Base-by-base conservation (phyloP, 768 basidiomycete species). In the Fomitopsis serialis region DNA sequence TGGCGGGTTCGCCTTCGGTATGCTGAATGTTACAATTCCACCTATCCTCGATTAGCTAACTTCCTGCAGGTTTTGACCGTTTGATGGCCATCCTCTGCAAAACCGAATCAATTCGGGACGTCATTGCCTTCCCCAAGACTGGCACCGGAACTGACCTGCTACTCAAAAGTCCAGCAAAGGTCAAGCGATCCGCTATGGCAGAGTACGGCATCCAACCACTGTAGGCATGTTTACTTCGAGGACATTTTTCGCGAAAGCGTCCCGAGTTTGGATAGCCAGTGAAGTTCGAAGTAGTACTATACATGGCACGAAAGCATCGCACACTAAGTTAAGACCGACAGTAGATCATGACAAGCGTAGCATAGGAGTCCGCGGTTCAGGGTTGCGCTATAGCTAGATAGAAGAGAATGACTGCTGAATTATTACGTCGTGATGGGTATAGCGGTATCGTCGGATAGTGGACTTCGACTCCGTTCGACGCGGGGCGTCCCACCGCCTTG, bases 121-220 rank as follows among this genome's bases (percentile, higher is more conserved):
- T 98, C 58, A 96, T 98, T 59, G 95, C 95, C 19, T 98, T 98
- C 74, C 95, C 95, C 9, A 98, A 98, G 75, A 87, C 89, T 8
- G 81, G 83, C 37, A 80, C 73, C 54, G 94, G 95, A 5, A 79
- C 83, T 22, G 95, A 98, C 70, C 80, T 85, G 42, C 81, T 96
- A 36, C 94, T 97, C 77, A 87, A 83, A 70, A 92, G 92, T 69
- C 95, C 95, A 37, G 83, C 89, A 12, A 61, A 78, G 17, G 75
- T 84, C 52, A 63, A 66, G 52, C 65, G 70, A 22, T 75, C 79
- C 32, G 72, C 79, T 32, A 70, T 92, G 50, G 61, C 74, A 58
- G 80, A 86, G 64, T 91, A 90, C 67, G 81, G 82, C 59, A 76
- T 90, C 58, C 73, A 70, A 62, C 65, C 72, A 44, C 46, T 54